Conservation (phyloP, 1,284 basidiomycete species). For the Agroathelia rolfsii region DNA sequence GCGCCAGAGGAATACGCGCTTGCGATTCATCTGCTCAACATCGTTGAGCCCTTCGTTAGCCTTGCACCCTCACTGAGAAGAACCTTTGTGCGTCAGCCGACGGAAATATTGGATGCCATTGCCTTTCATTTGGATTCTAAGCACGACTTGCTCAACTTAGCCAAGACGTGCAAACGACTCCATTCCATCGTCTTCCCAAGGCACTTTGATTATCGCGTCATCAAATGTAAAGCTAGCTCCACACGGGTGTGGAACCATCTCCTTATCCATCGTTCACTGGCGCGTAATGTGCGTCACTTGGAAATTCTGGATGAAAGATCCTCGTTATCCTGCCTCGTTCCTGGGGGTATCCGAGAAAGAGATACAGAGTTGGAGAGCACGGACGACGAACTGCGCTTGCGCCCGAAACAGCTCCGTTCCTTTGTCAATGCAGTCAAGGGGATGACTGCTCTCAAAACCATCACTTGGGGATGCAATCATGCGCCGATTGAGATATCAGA, state of each 20-base stretch:
- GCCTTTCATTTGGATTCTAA: conserved; percentile 40
- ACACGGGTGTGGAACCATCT: conserved; percentile 55
- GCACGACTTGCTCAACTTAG: conserved; percentile 42
- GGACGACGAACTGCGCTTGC: conserved; percentile 45
- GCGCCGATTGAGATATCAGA: conserved; percentile 44
- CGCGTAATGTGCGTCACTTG: conserved; percentile 45
- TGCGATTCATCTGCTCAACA: conserved; percentile 44
- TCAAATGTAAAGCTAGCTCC: conserved; percentile 46
- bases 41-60: conserved; percentile 54
- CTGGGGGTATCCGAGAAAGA: conserved; percentile 32
- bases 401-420: conserved; percentile 45
- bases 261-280: conserved; percentile 40
- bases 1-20: conserved; percentile 48
- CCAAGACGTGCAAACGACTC: conserved; percentile 43
- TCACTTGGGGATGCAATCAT: conserved; percentile 53
- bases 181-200: conserved; percentile 44
- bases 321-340: conserved; percentile 27
- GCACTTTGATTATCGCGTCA: conserved; percentile 48
- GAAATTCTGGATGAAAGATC: conserved; percentile 54
- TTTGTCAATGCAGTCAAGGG: conserved; percentile 38
- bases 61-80: conserved; percentile 33
- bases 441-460: conserved; percentile 38
- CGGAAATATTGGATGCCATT: conserved; percentile 53
- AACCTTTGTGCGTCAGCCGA: conserved; percentile 43
- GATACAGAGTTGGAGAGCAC: conserved; percentile 51